These are phyloP conservation scores for Recurvomyces mirabilis DNA, from an alignment of 495 filamentous ascomycete species.

Conservation along the genomic window DNA sequence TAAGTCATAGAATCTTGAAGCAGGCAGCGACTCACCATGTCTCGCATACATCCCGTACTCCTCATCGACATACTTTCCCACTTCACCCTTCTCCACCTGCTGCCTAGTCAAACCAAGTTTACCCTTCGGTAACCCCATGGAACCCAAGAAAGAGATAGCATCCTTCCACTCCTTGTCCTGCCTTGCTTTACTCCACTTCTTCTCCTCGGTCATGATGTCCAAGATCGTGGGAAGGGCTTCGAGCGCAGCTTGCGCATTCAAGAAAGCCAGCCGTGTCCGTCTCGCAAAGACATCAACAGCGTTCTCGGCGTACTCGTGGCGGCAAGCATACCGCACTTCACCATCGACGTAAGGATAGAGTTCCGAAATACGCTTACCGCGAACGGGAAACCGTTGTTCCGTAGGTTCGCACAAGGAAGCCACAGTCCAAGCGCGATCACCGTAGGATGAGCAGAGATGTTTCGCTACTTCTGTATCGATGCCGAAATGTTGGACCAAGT, in stretches of 20 bases:
- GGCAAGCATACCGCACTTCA: constrained; percentile 80
- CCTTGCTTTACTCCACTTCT: constrained; percentile 66
- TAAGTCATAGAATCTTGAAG: no score
- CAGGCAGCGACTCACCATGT: constrained; percentile 46
- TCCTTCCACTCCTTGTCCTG: constrained; percentile 82
- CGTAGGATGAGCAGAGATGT: constrained; percentile 81
- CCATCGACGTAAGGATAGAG: constrained; percentile 97
- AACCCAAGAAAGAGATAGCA: constrained; percentile 60
- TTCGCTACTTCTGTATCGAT: constrained; percentile 90
- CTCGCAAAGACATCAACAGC: constrained; percentile 84
- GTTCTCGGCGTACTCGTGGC: constrained; percentile 90
- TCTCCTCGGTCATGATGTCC: constrained; percentile 83
- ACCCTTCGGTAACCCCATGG: constrained; percentile 75
- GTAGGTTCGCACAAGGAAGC: constrained; percentile 75
- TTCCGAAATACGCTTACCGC: constrained; percentile 67
- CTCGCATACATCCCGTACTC: constrained; percentile 67
- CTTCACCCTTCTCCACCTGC: constrained; percentile 66
- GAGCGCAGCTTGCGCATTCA: constrained; percentile 90
- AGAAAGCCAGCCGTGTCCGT: constrained; percentile 77
- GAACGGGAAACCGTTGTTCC: constrained; percentile 71
- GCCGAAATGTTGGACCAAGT: constrained; percentile 93
- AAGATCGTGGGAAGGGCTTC: constrained; percentile 83
- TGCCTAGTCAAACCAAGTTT: constrained; percentile 59
- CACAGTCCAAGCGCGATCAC: constrained; percentile 93
- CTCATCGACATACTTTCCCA: constrained; percentile 40